Percentiles rank a stretch among this genome's conserved stretches.
Evolutionary conservation across 2,329 filamentous ascomycete species (phyloP).

Genomic region (Aureobasidium uvarum): DNA sequence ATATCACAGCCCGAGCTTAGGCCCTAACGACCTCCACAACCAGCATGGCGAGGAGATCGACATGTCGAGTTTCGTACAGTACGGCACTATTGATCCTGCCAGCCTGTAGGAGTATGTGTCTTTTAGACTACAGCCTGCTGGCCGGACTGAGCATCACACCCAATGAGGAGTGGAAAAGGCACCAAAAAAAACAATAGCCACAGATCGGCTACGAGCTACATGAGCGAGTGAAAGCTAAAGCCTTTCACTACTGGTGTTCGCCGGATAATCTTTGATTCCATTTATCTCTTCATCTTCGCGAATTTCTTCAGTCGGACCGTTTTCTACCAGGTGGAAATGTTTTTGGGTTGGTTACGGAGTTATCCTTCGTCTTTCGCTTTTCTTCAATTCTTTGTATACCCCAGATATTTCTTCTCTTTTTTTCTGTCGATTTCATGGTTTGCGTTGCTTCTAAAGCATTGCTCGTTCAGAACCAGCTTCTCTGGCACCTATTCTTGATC

Average conservation of each 20-base stretch:
- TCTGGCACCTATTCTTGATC: neutral
- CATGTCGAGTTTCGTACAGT: slow-evolving; percentile 49
- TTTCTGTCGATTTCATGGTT: slow-evolving; percentile 18
- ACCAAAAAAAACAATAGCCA: slow-evolving; percentile 6
- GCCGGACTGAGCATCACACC: slow-evolving; percentile 13
- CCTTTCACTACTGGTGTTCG: neutral
- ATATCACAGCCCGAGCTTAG: slow-evolving; percentile 38
- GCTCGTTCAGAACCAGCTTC: neutral
- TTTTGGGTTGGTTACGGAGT: slow-evolving; percentile 17
- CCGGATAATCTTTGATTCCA: slow-evolving; percentile 16
- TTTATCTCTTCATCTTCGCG: slow-evolving; percentile 5
- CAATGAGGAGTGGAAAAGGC: neutral
- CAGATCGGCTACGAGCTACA: slow-evolving; percentile 19
- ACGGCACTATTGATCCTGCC: slow-evolving; percentile 49
- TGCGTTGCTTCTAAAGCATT: slow-evolving; percentile 6
- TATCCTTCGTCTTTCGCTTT: slow-evolving; percentile 15
- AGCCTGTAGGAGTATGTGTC: slow-evolving; percentile 41
- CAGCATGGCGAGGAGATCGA: slow-evolving; percentile 38
- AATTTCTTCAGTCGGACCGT: slow-evolving; percentile 11
- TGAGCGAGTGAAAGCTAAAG: neutral
- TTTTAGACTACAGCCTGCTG: slow-evolving; percentile 15
- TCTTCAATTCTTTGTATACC: slow-evolving; percentile 24
- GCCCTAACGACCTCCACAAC: slow-evolving; percentile 32
- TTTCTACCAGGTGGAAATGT: slow-evolving; percentile 7
- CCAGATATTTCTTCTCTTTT: slow-evolving; percentile 7